phyloP scores from a whole-genome alignment of 768 basidiomycete genomes.

The Suillus alpinus region DNA sequence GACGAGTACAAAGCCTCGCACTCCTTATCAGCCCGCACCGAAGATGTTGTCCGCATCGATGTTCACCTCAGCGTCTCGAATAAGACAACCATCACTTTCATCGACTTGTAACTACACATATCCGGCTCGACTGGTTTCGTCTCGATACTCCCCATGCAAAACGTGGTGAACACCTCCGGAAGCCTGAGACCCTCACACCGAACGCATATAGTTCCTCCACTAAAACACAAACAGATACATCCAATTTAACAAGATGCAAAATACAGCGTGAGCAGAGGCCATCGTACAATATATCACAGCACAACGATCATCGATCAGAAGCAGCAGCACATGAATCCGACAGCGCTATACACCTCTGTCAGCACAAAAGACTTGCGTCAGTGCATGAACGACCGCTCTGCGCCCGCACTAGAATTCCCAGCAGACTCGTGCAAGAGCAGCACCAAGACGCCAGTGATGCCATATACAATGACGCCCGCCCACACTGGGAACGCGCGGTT shows the following conservation, averaged over 20 bases:
- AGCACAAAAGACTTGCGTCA: slow-evolving; percentile 4
- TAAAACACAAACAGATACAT: not conserved
- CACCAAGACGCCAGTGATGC: slow-evolving; percentile 60
- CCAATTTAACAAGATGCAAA: not conserved
- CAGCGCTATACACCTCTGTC: not conserved
- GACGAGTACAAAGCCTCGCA: not conserved
- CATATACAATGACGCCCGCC: slow-evolving; percentile 64
- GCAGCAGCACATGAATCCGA: not conserved
- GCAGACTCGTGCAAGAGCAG: slow-evolving; percentile 53
- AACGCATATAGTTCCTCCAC: not conserved
- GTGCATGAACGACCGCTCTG: slow-evolving; percentile 19
- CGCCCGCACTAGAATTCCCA: slow-evolving; percentile 30
- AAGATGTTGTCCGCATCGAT: not conserved
- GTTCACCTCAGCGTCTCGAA: not conserved
- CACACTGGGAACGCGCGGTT: slow-evolving; percentile 74
- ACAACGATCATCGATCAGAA: not conserved
- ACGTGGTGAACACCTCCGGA: not conserved
- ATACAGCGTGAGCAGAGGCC: not conserved
- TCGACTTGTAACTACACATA: not conserved
- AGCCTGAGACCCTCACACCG: not conserved
- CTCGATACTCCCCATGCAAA: not conserved
- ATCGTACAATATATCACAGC: not conserved
- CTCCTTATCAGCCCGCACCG: not conserved
- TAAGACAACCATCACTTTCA: not conserved
- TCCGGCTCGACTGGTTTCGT: not conserved